Base-by-base conservation (phyloP, 805 yeast species). In the Yarrowia osloensis region DNA sequence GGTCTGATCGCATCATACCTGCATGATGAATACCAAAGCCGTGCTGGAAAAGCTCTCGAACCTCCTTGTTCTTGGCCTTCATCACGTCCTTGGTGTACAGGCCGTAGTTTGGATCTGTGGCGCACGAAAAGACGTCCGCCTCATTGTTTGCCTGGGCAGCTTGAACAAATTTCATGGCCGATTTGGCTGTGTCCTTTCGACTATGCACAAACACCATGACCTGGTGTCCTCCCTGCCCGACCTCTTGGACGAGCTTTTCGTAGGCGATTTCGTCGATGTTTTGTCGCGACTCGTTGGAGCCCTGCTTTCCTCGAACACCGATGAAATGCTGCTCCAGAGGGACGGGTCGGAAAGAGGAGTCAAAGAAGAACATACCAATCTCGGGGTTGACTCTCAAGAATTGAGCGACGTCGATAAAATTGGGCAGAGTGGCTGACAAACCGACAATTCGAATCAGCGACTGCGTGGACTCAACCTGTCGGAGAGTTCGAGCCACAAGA, bases 11-110 rank as follows among this genome's bases (percentile, higher is more conserved):
- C 29, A 91, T 79, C 96, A 95, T 88, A 72, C 99, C 99, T 0
- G 99, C 99, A 79, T 95, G 98, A 77, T 95, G 99, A 3, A 90
- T 84, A 62, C 98, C 98, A 77, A 94, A 88, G 0, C 99, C 99
- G 67, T 80, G 78, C 61, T 80, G 85, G 72, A 91, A 91, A 13
- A 95, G 79, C 72, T 95, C 98, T 65, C 87, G 82, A 75, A 92
- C 77, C 71, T 94, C 98, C 70, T 84, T 88, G 74, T 86, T 91
- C 71, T 88, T 85, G 72, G 88, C 89, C 42, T 73, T 81, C 1
- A 85, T 78, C 80, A 91, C 83, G 68, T 94, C 98, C 68, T 88
- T 80, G 82, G 72, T 79, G 81, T 4, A 74, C 72, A 62, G 57
- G 1, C 31, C 69, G 19, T 68, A 12, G 75, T 81, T 39, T 70